These are phyloP conservation scores for Podospora appendiculata DNA, from an alignment of 495 filamentous ascomycete genomes.

Conservation along the genomic window DNA sequence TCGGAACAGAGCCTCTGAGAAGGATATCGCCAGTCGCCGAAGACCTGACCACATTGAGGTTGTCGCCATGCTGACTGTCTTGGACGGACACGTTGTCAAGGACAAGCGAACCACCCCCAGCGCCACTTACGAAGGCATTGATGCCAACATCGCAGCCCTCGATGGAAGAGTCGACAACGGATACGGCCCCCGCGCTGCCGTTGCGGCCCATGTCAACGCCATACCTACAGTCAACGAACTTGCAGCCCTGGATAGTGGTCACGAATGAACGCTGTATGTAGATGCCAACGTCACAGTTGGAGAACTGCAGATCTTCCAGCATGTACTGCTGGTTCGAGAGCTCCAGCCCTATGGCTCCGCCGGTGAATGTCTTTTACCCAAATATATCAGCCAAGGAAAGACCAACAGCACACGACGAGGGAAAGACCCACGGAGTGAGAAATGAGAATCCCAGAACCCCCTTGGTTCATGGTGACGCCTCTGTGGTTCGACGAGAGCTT, in stretches of 20 bases:
- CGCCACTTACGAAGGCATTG: constrained; percentile 26
- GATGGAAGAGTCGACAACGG: constrained; percentile 40
- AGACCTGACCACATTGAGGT: constrained; percentile 9
- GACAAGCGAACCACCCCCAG: constrained; percentile 44
- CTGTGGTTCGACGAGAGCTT: constrained; percentile 29
- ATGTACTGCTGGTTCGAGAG: constrained; percentile 46
- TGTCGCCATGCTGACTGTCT: not conserved
- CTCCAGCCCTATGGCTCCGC: constrained; percentile 41
- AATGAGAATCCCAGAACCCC: constrained; percentile 36
- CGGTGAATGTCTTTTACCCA: constrained; percentile 29
- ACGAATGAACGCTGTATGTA: constrained; percentile 13
- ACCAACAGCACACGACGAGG: not conserved
- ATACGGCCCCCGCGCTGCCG: constrained; percentile 34
- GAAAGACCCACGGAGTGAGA: constrained; percentile 38
- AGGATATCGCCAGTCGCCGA: constrained; percentile 9
- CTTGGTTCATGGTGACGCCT: constrained; percentile 31
- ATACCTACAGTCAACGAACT: constrained; percentile 41
- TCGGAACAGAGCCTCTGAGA: constrained; percentile 9
- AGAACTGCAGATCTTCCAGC: constrained; percentile 41
- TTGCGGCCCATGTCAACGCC: constrained; percentile 46
- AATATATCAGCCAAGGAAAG: not conserved
- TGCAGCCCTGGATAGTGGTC: constrained; percentile 25
- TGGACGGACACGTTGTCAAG: constrained; percentile 39
- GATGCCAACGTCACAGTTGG: constrained; percentile 21
- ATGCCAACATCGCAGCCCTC: constrained; percentile 41